phyloP scores from a whole-genome alignment of 129 eudicot genomes.

The Artemisia argyi region DNA sequence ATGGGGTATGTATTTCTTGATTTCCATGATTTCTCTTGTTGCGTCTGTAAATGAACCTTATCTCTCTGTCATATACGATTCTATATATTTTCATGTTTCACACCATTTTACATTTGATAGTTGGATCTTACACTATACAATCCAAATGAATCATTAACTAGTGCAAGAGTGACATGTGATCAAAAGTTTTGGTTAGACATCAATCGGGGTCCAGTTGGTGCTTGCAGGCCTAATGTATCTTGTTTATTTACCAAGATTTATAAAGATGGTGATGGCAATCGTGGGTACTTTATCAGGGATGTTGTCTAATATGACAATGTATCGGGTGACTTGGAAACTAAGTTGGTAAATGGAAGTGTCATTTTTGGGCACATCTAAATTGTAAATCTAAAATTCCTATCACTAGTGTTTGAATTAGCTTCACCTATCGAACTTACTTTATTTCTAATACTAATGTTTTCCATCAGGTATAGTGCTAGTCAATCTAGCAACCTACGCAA shows the following conservation, averaged over 20 bases:
- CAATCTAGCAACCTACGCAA: conserved; percentile 62
- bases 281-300: conserved; percentile 77
- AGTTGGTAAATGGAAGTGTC: conserved; percentile 72
- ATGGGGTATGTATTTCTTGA: conserved; percentile 49
- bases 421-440: background rate
- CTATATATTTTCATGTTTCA: background rate
- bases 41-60: background rate
- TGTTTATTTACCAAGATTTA: conserved; percentile 64
- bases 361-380: conserved; percentile 57
- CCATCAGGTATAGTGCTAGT: conserved; percentile 67
- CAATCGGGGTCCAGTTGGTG: conserved; percentile 46
- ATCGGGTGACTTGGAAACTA: conserved; percentile 81
- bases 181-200: conserved; percentile 56
- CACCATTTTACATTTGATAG: conserved; percentile 39
- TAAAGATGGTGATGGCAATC: conserved; percentile 74
- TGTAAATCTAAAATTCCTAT: background rate
- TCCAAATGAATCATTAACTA: conserved; percentile 64
- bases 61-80: background rate
- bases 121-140: conserved; percentile 70
- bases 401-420: background rate
- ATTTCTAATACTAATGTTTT: background rate
- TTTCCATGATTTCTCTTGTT: background rate
- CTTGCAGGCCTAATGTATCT: conserved; percentile 56
- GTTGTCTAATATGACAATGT: conserved; percentile 73
- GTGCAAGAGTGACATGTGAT: conserved; percentile 49